Base-by-base conservation (phyloP, 148 eudicot genomes). In the Mesembryanthemum crystallinum region DNA sequence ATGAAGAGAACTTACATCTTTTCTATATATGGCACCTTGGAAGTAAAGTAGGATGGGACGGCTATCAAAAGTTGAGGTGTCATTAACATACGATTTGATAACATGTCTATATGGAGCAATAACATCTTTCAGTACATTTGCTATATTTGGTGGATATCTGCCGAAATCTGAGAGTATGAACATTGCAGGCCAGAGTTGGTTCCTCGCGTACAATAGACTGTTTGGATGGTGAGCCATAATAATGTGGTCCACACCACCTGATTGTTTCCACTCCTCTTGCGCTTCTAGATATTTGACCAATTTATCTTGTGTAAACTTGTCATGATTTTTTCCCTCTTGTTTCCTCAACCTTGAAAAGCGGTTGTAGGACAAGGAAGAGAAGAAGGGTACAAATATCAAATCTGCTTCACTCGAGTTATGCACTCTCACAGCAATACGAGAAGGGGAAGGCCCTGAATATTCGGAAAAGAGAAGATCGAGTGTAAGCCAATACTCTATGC, bases 401-500 rank as follows among this genome's bases (percentile, higher is more conserved):
- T 96, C 99, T 27, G 99, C 97, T 75, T 92, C 94, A 66, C 91
- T 92, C 1, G 99, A 92, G 73, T 96, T 86, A 32, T 63, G 83
- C 45, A 96, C 96, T 80, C 99, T 85, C 24, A 80, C 64, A 32
- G 97, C 98, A 64, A 85, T 74, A 30, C 90, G 88, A 60, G 83
- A 85, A 52, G 13, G 65, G 0, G 84, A 63, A 75, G 80, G 54
- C 37, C 78, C 83, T 30, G 86, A 68, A 65, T 83, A 84, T 73
- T 92, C 93, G 1, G 99, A 96, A 62, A 73, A 81, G 37, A 96
- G 86, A 57, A 96, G 93, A 86, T 96, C 99, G 72, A 96, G 80
- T 7, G 97, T 89, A 55, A 92, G 96, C 99, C 99, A 96, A 85
- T 91, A 96, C 76, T 91, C 99, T 75, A 96, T 89, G 74, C 99